These are phyloP conservation scores for Cyberlindnera japonica DNA, from an alignment of 805 yeast genomes.

Conservation along the genomic window DNA sequence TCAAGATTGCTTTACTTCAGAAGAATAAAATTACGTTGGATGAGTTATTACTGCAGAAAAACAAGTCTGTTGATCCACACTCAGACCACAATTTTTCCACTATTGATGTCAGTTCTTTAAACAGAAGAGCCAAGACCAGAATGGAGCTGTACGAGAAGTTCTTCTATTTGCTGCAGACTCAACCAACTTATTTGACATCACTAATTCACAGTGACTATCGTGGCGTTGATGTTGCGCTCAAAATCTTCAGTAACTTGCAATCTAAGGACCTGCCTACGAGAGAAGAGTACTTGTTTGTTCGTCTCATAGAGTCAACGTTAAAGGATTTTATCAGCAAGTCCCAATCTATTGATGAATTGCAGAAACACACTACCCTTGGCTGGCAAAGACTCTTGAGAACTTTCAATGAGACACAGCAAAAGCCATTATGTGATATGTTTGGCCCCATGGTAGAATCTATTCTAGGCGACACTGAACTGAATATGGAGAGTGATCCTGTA, in stretches of 20 bases:
- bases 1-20: constrained; percentile 72
- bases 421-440: constrained; percentile 32
- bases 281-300: constrained; percentile 26
- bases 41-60: constrained; percentile 50
- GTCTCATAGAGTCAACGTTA: constrained; percentile 27
- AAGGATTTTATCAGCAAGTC: constrained; percentile 34
- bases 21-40: constrained; percentile 77
- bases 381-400: constrained; percentile 42
- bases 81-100: constrained; percentile 9
- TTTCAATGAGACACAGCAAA: constrained; percentile 38
- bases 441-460: constrained; percentile 36
- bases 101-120: constrained; percentile 27
- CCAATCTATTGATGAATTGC: constrained; percentile 28
- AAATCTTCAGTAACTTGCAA: constrained; percentile 25
- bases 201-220: constrained; percentile 39
- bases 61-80: constrained; percentile 19
- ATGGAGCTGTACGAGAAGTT: constrained; percentile 71
- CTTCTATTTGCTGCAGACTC: constrained; percentile 80
- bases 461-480: constrained; percentile 36
- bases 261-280: constrained; percentile 27
- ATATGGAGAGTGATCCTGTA: constrained; percentile 80
- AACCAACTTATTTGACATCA: constrained; percentile 65
- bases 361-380: constrained; percentile 23
- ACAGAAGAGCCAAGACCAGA: constrained; percentile 40
- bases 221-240: constrained; percentile 27